Evolutionary conservation across 2,329 filamentous ascomycete species (phyloP).

Genomic region (Verticillium longisporum): DNA sequence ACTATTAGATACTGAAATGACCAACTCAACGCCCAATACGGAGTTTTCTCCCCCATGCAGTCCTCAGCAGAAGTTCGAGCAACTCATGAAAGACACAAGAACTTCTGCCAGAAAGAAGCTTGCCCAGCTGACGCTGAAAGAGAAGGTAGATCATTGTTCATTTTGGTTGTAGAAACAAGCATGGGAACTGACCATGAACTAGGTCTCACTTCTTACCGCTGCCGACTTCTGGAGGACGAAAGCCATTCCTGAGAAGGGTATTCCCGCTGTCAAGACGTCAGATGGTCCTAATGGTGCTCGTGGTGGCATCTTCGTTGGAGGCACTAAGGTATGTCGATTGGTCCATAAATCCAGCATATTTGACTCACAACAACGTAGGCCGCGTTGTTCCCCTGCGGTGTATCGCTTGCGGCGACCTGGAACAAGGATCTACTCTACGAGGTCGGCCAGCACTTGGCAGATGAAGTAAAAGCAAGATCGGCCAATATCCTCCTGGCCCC

Average conservation of each 20-base stretch:
- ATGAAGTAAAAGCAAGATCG: constrained; percentile 66
- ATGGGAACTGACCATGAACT: neutral
- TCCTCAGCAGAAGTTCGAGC: constrained; percentile 27
- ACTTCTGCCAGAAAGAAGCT: constrained; percentile 41
- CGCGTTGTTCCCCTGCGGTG: constrained; percentile 72
- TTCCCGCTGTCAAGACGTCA: constrained; percentile 59
- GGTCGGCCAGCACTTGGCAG: constrained; percentile 63
- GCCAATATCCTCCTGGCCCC: constrained; percentile 69
- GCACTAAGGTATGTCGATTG: constrained; percentile 43
- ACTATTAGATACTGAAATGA: constrained; percentile 14
- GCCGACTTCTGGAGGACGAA: constrained; percentile 67
- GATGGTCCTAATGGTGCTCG: constrained; percentile 67
- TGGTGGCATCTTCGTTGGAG: constrained; percentile 62
- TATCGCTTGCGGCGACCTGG: constrained; percentile 75
- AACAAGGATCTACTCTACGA: constrained; percentile 63
- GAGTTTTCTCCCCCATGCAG: constrained; percentile 40
- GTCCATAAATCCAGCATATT: neutral
- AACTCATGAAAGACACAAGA: constrained; percentile 29
- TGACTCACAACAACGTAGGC: constrained; percentile 38
- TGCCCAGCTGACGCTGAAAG: constrained; percentile 43
- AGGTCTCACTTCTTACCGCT: constrained; percentile 54
- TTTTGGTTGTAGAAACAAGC: neutral
- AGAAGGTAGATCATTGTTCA: constrained; percentile 40
- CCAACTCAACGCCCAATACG: constrained; percentile 40
- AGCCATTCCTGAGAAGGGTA: constrained; percentile 53